phyloP scores from a whole-genome alignment of 2,329 filamentous ascomycete species.

The Fusarium denticulatum region DNA sequence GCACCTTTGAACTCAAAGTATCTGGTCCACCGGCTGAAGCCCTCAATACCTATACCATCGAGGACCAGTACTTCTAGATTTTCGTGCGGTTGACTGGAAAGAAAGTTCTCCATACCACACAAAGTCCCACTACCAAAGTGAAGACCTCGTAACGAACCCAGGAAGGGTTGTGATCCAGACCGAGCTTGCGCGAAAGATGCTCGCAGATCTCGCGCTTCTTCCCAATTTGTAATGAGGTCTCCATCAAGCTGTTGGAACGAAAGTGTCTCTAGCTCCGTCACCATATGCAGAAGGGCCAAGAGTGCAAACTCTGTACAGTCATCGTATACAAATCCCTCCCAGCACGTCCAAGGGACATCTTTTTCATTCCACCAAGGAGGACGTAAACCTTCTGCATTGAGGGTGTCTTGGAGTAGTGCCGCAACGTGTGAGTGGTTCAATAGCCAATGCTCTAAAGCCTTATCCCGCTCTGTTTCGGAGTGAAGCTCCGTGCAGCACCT shows the following conservation, averaged over 20 bases:
- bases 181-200: neutral
- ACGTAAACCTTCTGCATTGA: neutral
- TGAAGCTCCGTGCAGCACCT: neutral
- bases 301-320: slow-evolving; percentile 3
- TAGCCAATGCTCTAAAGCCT: neutral
- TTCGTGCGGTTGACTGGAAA: neutral
- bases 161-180: neutral
- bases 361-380: slow-evolving; percentile 6
- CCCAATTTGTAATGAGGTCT: neutral
- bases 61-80: neutral
- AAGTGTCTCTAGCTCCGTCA: slow-evolving; percentile 2
- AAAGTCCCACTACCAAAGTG: neutral
- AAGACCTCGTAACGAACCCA: neutral
- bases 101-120: neutral
- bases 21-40: neutral
- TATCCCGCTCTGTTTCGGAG: neutral
- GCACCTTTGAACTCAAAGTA: neutral
- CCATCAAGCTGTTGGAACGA: neutral
- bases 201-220: neutral
- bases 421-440: neutral
- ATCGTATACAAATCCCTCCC: neutral
- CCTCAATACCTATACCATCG: neutral
- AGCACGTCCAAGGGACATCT: neutral
- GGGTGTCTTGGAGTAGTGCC: neutral
- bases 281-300: neutral